Evolutionary conservation across 202 grass and related monocot species (phyloP).

Genomic region (Panicum virgatum): DNA sequence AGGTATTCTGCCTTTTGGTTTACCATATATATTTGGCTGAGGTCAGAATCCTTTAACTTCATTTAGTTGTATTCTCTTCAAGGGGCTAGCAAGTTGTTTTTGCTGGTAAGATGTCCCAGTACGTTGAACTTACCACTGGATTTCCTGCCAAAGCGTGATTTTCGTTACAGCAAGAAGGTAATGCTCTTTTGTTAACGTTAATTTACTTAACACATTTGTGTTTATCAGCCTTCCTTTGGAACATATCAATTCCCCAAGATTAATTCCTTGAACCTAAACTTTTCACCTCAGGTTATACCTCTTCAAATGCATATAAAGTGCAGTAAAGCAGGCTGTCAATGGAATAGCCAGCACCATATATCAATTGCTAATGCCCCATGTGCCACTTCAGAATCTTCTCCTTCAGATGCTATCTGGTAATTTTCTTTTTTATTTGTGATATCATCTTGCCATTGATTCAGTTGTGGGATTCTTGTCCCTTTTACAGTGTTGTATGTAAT

Average conservation of each 20-base stretch:
- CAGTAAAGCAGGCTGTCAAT: constrained; percentile 41
- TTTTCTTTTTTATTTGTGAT: constrained; percentile 23
- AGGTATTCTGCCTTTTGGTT: constrained; percentile 49
- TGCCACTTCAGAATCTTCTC: constrained; percentile 44
- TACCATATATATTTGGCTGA: constrained; percentile 25
- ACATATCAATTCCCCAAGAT: constrained; percentile 11
- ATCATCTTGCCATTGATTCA: constrained; percentile 9
- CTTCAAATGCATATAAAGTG: constrained; percentile 77
- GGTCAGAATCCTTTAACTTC: constrained; percentile 12
- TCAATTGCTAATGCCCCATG: constrained; percentile 18
- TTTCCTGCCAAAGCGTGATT: constrained; percentile 91
- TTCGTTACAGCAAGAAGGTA: constrained; percentile 90
- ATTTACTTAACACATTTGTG: constrained; percentile 2
- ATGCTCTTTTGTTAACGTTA: constrained; percentile 22
- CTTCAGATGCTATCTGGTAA: constrained; percentile 83
- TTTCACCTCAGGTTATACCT: constrained; percentile 54
- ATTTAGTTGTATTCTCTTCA: constrained; percentile 33
- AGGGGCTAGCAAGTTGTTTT: constrained; percentile 88
- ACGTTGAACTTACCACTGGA: constrained; percentile 71
- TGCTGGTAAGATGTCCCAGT: constrained; percentile 72
- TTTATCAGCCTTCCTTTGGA: neutral
- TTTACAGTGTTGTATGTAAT: neutral
- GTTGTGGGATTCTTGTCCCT: neutral
- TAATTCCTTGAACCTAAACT: constrained; percentile 9
- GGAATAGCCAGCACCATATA: constrained; percentile 31